Evolutionary conservation across 2,329 filamentous ascomycete species (phyloP), one percentile per base, ranked within the genome.

Genomic region (Aspergillus sp.): DNA sequence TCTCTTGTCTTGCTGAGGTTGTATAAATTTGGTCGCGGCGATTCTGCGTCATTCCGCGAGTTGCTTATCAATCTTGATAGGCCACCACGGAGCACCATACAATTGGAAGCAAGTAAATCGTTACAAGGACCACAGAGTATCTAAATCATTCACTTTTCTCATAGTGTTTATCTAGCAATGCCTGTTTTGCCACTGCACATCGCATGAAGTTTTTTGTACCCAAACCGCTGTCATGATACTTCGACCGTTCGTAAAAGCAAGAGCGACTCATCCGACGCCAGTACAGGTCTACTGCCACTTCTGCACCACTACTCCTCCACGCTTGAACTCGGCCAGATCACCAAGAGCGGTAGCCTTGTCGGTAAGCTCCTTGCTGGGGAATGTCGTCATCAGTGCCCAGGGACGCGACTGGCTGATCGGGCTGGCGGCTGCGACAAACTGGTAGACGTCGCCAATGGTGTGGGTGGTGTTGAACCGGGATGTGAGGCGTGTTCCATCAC

Each of bases 381-480:
- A 83, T 0, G 80, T 83, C 4, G 80, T 83, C 76, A 82, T 81
- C 49, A 84, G 65, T 3, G 76, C 78, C 66, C 78, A 84, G 3
- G 70, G 55, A 32, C 81, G 72, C 50, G 67, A 59, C 45, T 67
- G 65, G 51, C 73, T 76, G 9, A 66, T 63, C 0, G 78, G 62
- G 41, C 73, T 79, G 4, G 79, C 70, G 8, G 73, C 71, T 45
- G 71, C 64, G 41, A 83, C 80, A 56, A 83, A 83, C 38, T 70
- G 65, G 63, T 83, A 83, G 35, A 84, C 77, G 52, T 83, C 78
- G 36, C 80, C 80, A 48, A 84, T 74, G 0, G 80, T 83, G 58
- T 82, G 78, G 1, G 75, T 77, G 0, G 78, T 81, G 62, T 84
- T 84, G 70, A 84, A 84, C 26, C 80, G 74, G 19, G 77, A 79